phyloP scores from a whole-genome alignment of 1,284 basidiomycete species.

The Ceratobasidium sp. region DNA sequence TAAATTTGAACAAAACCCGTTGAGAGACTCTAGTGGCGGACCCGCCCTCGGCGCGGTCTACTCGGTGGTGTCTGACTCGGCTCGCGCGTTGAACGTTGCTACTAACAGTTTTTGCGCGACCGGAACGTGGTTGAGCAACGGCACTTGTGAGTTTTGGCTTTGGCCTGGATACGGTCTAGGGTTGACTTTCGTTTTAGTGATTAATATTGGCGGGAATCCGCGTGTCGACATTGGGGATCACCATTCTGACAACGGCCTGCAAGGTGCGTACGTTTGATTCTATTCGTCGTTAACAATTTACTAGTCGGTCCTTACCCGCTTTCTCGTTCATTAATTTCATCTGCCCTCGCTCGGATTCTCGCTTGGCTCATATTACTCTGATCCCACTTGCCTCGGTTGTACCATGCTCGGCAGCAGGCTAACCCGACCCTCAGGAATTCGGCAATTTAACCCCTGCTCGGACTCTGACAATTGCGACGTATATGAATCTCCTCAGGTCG shows the following conservation, averaged over 20 bases:
- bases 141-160: constrained; percentile 52
- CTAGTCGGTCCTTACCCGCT: not conserved
- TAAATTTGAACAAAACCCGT: constrained; percentile 85
- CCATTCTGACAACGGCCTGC: not conserved
- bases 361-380: too few species aligned
- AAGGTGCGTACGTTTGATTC: not conserved
- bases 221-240: constrained; percentile 53
- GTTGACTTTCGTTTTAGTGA: constrained; percentile 48
- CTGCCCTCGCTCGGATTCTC: too few species aligned
- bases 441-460: constrained; percentile 72
- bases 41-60: constrained; percentile 81
- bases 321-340: not conserved
- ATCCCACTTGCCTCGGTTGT: too few species aligned
- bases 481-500: constrained; percentile 63
- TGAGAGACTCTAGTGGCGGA: constrained; percentile 52
- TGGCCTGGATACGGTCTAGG: not conserved
- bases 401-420: constrained; percentile 55
- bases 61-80: constrained; percentile 65
- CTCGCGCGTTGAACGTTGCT: constrained; percentile 67
- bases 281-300: too few species aligned
- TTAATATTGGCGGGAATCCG: constrained; percentile 80
- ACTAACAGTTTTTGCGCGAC: constrained; percentile 90
- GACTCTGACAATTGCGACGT: constrained; percentile 61
- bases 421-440: constrained; percentile 72
- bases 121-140: constrained; percentile 76